Base-by-base conservation (phyloP, 768 basidiomycete genomes). In the Serendipita indica region DNA sequence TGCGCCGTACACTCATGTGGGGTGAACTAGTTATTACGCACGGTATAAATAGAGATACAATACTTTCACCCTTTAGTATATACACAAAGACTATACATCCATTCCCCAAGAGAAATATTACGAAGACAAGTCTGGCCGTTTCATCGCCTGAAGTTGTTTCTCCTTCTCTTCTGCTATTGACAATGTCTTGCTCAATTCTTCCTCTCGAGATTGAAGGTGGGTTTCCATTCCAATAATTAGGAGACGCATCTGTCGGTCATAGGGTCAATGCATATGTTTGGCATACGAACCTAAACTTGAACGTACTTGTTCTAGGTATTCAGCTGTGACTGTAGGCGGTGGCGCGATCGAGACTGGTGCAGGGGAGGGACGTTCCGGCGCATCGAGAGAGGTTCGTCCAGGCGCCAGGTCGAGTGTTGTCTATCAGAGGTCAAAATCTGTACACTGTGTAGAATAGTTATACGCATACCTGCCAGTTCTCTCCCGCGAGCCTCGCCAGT, bases 401-500 rank as follows among this genome's bases (percentile, higher is more conserved):
- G 58, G 32, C 18, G 45, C 25, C 3, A 28, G 25, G 30, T 45
- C 39, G 20, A 32, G 41, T 2, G 35, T 37, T 4, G 58, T 32
- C 22, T 33, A 32, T 10, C 27, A 45, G 27, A 45, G 39, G 22
- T 39, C 32, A 6, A 18, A 43, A 43, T 6, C 5, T n/a, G 18
- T 43, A 7, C 5, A 43, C n/a, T 6, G 27, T 43, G 27, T 25
- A 7, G 5, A 25, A 7, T 6, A n/a, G 41, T 6, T 43, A n/a
- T n/a, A n/a, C 35, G 12, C 41, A 43, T 43, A 83, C 85, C 79
- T 88, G 84, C 88, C 88, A 90, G 65, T 88, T 84, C 57, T 85
- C 81, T 0, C 88, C 88, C 0, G 79, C 83, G 20, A 88, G 69
- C 62, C 78, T 81, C 3, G 79, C 73, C 13, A 91, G 68, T 49